Evolutionary conservation across 139 green algal genomes (phyloP).

Genomic region (Desmodesmus armatus): DNA sequence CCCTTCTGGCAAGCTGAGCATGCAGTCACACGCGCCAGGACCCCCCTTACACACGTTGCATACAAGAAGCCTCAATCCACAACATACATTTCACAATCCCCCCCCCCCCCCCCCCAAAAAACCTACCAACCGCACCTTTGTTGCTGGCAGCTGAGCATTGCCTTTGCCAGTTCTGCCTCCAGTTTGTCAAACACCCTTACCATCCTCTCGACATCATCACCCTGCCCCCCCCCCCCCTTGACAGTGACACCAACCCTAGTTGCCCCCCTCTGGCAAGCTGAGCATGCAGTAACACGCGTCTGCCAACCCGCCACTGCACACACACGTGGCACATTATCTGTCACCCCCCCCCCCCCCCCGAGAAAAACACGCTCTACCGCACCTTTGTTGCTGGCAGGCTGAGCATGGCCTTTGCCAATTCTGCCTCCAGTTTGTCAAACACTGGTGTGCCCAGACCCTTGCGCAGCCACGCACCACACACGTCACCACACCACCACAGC

Average conservation of each 20-base stretch:
- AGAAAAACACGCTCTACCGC: background rate
- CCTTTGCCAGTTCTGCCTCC: conserved; percentile 97
- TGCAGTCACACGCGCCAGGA: too few relatives aligned
- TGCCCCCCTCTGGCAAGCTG: too few relatives aligned
- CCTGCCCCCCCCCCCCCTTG: too few relatives aligned
- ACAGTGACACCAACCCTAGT: too few relatives aligned
- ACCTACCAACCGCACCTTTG: conserved; percentile 74
- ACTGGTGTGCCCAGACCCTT: conserved; percentile 93
- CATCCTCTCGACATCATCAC: too few relatives aligned
- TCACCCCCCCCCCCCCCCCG: too few relatives aligned
- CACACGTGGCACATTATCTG: too few relatives aligned
- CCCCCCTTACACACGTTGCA: too few relatives aligned
- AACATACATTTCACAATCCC: too few relatives aligned
- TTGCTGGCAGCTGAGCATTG: conserved; percentile 96
- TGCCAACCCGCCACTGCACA: too few relatives aligned
- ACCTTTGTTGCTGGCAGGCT: conserved; percentile 96
- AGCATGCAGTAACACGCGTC: too few relatives aligned
- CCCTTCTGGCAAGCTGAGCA: too few relatives aligned
- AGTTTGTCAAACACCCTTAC: conserved; percentile 99
- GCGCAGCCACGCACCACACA: conserved; percentile 93
- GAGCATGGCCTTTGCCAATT: conserved; percentile 97
- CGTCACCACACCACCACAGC: conserved; percentile 96
- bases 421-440: conserved; percentile 99
- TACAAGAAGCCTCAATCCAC: background rate
- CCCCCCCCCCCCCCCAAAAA: background rate